Percentiles rank a stretch among this genome's conserved stretches.
These are phyloP conservation scores for Phanerochaete sordida DNA, from an alignment of 768 basidiomycete genomes.

Conservation along the genomic window DNA sequence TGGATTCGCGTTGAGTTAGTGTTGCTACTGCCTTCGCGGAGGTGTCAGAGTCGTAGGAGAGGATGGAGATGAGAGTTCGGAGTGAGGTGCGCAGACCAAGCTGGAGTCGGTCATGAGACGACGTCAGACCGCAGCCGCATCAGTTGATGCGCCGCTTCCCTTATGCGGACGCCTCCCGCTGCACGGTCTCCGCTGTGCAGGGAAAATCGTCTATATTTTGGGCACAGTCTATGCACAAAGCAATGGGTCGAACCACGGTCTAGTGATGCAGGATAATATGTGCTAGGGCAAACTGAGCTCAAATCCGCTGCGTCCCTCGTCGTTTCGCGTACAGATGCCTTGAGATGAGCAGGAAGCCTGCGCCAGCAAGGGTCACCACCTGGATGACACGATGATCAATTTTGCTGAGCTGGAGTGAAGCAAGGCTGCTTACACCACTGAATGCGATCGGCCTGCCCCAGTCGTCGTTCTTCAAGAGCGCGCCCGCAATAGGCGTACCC, in stretches of 20 bases:
- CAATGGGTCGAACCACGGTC: too few relatives aligned
- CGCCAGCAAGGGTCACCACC: neutral
- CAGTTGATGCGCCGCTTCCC: constrained; percentile 2
- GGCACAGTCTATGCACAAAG: too few relatives aligned
- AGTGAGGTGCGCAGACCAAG: neutral
- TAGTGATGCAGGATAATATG: too few relatives aligned
- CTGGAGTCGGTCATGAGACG: neutral
- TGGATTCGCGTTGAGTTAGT: too few relatives aligned
- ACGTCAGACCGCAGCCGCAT: neutral
- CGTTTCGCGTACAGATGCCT: neutral
- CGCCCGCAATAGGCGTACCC: constrained; percentile 47
- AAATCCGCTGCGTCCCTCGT: neutral
- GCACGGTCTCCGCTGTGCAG: neutral
- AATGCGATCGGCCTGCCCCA: constrained; percentile 21
- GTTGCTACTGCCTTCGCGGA: too few relatives aligned
- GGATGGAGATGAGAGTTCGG: neutral
- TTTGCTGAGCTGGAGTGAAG: neutral
- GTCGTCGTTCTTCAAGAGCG: constrained; percentile 32
- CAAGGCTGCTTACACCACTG: constrained; percentile 2
- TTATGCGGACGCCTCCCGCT: neutral
- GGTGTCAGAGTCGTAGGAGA: too few relatives aligned
- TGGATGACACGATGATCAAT: neutral
- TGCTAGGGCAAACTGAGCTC: neutral
- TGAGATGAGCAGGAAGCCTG: neutral
- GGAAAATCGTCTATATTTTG: too few relatives aligned